A percentile compares a stretch with the other conserved stretches of the same genome.
phyloP scores from a whole-genome alignment of 2,329 filamentous ascomycete species.

The Botrytis squamosa region DNA sequence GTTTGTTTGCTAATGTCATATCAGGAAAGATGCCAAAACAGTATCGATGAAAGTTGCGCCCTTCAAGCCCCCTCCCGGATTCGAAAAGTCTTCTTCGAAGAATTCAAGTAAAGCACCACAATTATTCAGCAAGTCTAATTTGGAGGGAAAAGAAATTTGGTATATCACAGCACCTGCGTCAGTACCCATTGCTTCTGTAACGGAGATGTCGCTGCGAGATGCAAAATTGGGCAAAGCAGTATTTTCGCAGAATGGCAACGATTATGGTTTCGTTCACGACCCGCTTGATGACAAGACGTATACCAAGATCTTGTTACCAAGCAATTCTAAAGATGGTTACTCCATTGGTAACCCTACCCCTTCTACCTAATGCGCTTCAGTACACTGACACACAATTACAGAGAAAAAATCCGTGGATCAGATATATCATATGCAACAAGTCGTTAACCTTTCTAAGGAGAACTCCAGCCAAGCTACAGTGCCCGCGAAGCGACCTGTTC shows the following conservation, averaged over 20 bases:
- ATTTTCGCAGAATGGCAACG: conserved; percentile 61
- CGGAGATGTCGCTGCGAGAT: conserved; percentile 61
- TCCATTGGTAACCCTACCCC: conserved; percentile 46
- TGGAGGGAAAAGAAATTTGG: conserved; percentile 74
- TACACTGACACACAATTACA: conserved; percentile 20
- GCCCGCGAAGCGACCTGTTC: conserved; percentile 51
- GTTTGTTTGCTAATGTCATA: conserved; percentile 9
- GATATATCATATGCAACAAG: conserved; percentile 64
- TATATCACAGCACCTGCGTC: conserved; percentile 73
- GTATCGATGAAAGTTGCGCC: conserved; percentile 24
- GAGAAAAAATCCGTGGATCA: conserved; percentile 48
- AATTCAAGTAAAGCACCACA: conserved; percentile 39
- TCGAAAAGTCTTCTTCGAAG: conserved; percentile 27
- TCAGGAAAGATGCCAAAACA: conserved; percentile 20
- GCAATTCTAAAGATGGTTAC: conserved; percentile 54
- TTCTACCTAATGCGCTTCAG: not conserved
- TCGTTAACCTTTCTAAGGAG: conserved; percentile 50
- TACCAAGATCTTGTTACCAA: conserved; percentile 62
- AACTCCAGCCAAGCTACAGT: conserved; percentile 41
- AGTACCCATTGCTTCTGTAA: conserved; percentile 65
- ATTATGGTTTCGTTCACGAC: conserved; percentile 60
- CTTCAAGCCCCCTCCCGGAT: conserved; percentile 36
- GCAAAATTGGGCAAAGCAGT: conserved; percentile 53
- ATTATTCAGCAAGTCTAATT: conserved; percentile 57
- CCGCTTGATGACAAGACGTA: conserved; percentile 50